Evolutionary conservation across 2,329 filamentous ascomycete genomes (phyloP).

Genomic region (Exophiala lecanii-corni): DNA sequence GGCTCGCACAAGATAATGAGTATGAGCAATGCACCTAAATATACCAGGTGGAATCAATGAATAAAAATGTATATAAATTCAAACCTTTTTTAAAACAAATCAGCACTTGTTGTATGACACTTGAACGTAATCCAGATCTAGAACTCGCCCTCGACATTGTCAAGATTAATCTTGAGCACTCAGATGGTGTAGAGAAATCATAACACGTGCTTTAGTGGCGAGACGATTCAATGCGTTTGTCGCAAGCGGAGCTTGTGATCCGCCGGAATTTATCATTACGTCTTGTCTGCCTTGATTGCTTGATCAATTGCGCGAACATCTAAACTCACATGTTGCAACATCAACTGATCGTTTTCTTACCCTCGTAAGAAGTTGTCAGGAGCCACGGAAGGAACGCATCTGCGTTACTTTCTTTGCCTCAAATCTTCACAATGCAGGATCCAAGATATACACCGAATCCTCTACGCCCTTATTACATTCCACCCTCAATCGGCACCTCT

Average conservation of each 20-base stretch:
- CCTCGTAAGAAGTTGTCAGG: no score
- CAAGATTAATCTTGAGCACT: no score
- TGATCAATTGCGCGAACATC: not conserved
- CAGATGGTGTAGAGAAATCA: no score
- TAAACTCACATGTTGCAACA: not conserved
- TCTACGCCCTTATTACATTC: conserved; percentile 57
- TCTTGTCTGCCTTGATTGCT: not conserved
- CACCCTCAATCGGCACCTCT: conserved; percentile 60
- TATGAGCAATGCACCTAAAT: not conserved
- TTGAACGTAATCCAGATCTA: no score
- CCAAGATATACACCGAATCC: conserved; percentile 51
- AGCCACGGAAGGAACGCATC: no score
- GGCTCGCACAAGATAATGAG: not conserved
- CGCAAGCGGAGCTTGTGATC: no score
- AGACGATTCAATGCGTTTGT: no score
- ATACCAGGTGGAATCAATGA: not conserved
- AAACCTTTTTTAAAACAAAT: no score
- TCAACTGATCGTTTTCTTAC: not conserved
- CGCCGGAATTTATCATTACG: not conserved
- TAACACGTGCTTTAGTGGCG: no score
- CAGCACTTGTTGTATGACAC: no score
- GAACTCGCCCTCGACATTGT: no score
- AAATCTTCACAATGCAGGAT: conserved; percentile 19
- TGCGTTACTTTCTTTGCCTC: no score
- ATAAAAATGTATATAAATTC: not conserved